These are phyloP conservation scores for Wolfiporia cocos DNA, from an alignment of 1,284 basidiomycete species.

Conservation along the genomic window DNA sequence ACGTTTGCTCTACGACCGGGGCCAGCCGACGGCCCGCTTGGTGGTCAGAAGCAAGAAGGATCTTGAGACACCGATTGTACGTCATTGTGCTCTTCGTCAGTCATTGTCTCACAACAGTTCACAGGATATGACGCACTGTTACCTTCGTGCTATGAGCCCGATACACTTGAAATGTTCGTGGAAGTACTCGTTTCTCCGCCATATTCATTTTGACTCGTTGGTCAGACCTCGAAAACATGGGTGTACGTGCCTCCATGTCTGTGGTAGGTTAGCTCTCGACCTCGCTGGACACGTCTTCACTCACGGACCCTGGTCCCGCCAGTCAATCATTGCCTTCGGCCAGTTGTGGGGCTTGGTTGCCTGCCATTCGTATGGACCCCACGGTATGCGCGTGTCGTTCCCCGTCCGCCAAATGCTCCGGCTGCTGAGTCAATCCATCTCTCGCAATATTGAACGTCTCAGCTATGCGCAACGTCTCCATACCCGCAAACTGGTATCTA, in stretches of 20 bases:
- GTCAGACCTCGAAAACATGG: conserved; percentile 75
- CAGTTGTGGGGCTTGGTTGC: conserved; percentile 83
- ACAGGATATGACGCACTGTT: conserved; percentile 84
- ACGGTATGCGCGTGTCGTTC: conserved; percentile 83
- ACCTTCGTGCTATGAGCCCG: conserved; percentile 85
- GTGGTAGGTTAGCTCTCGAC: conserved; percentile 42
- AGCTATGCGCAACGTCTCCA: conserved; percentile 77
- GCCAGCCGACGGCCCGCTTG: conserved; percentile 73
- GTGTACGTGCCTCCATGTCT: conserved; percentile 81
- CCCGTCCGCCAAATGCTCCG: conserved; percentile 80
- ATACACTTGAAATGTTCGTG: conserved; percentile 79
- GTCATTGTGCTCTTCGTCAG: neutral
- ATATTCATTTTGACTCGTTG: conserved; percentile 4
- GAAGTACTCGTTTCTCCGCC: conserved; percentile 3
- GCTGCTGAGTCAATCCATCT: conserved; percentile 79
- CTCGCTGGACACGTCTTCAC: neutral
- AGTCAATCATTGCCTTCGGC: conserved; percentile 84
- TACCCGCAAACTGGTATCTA: conserved; percentile 62
- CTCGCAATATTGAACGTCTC: conserved; percentile 78
- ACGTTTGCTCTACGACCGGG: conserved; percentile 75
- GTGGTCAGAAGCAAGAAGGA: conserved; percentile 66
- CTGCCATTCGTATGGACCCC: conserved; percentile 76
- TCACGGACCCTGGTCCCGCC: neutral
- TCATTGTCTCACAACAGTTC: conserved; percentile 6
- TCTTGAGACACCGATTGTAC: conserved; percentile 63